phyloP scores from a whole-genome alignment of 2,329 filamentous ascomycete species.

The Ascomycota sp. region DNA sequence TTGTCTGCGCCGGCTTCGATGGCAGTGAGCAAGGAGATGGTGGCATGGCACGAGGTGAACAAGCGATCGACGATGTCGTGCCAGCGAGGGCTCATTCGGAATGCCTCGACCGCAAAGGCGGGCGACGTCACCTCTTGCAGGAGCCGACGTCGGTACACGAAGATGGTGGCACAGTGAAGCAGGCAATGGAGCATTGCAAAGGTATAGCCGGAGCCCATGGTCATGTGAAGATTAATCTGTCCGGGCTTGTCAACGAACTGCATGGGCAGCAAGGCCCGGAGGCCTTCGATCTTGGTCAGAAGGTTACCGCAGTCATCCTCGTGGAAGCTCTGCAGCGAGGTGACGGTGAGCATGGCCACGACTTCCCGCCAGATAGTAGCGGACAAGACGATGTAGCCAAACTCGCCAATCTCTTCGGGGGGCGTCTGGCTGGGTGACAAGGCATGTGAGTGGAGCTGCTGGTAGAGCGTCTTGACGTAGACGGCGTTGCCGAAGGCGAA shows the following conservation, averaged over 20 bases:
- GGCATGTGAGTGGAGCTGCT: slow-evolving; percentile 16
- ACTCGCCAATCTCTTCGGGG: slow-evolving; percentile 36
- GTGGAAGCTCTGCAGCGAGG: slow-evolving; percentile 28
- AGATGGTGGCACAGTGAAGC: slow-evolving; percentile 38
- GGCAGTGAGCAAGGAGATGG: slow-evolving; percentile 32
- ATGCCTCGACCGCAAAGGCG: slow-evolving; percentile 30
- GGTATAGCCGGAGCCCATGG: slow-evolving; percentile 41
- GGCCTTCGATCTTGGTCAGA: slow-evolving; percentile 31
- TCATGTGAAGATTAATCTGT: slow-evolving; percentile 41
- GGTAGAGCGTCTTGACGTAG: slow-evolving; percentile 32
- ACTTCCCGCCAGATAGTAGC: slow-evolving; percentile 42
- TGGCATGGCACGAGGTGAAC: slow-evolving; percentile 37
- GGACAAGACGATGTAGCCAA: slow-evolving; percentile 39
- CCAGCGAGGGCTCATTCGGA: slow-evolving; percentile 26
- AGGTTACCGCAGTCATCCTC: slow-evolving; percentile 30
- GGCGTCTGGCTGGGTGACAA: slow-evolving; percentile 16
- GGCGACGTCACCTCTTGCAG: slow-evolving; percentile 34
- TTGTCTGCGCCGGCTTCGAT: slow-evolving; percentile 36
- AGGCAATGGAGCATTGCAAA: slow-evolving; percentile 43
- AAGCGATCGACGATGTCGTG: slow-evolving; percentile 35
- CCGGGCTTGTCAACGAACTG: slow-evolving; percentile 40
- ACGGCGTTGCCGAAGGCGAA: slow-evolving; percentile 41
- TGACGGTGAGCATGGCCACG: slow-evolving; percentile 38
- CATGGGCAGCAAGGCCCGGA: slow-evolving; percentile 33
- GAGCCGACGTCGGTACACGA: slow-evolving; percentile 37